Evolutionary conservation across 2,329 filamentous ascomycete genomes (phyloP).

Genomic region (Thelonectria olida): DNA sequence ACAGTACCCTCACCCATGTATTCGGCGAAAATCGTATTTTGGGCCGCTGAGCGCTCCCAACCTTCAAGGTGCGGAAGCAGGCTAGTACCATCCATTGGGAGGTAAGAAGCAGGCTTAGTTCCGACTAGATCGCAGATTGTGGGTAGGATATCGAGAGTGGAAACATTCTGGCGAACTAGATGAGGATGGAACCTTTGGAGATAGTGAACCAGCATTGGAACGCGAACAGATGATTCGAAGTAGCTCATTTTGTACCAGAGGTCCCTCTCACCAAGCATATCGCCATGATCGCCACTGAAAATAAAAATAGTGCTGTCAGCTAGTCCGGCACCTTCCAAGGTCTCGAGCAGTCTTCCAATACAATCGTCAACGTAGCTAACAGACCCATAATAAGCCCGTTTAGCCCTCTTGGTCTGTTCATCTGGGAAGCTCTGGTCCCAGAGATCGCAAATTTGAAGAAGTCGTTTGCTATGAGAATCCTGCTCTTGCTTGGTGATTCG

Average conservation of each 20-base stretch:
- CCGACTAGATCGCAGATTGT: constrained; percentile 87
- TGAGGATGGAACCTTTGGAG: constrained; percentile 79
- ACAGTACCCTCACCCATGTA: constrained; percentile 95
- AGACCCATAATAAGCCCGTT: constrained; percentile 90
- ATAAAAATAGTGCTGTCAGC: constrained; percentile 89
- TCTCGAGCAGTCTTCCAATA: constrained; percentile 81
- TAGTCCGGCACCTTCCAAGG: constrained; percentile 81
- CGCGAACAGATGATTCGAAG: constrained; percentile 90
- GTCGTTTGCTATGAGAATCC: constrained; percentile 86
- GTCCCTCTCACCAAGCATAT: constrained; percentile 93
- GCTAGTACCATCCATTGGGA: constrained; percentile 87
- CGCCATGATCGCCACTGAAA: constrained; percentile 93
- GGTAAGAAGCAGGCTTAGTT: constrained; percentile 70
- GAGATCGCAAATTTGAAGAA: constrained; percentile 87
- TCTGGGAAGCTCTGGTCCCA: constrained; percentile 85
- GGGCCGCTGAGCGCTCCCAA: constrained; percentile 77
- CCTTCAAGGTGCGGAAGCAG: constrained; percentile 80
- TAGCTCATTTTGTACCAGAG: constrained; percentile 99
- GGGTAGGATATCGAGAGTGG: constrained; percentile 88
- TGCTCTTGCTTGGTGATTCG: constrained; percentile 82
- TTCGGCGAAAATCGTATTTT: constrained; percentile 94
- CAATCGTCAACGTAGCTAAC: constrained; percentile 95
- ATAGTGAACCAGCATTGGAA: constrained; percentile 86
- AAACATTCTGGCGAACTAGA: constrained; percentile 86
- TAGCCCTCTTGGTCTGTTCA: constrained; percentile 85